A percentile compares a stretch with the other conserved stretches of the same genome.
Conservation (phyloP, 108 stramenopile genomes). For the Stephanodiscus minutulus region DNA sequence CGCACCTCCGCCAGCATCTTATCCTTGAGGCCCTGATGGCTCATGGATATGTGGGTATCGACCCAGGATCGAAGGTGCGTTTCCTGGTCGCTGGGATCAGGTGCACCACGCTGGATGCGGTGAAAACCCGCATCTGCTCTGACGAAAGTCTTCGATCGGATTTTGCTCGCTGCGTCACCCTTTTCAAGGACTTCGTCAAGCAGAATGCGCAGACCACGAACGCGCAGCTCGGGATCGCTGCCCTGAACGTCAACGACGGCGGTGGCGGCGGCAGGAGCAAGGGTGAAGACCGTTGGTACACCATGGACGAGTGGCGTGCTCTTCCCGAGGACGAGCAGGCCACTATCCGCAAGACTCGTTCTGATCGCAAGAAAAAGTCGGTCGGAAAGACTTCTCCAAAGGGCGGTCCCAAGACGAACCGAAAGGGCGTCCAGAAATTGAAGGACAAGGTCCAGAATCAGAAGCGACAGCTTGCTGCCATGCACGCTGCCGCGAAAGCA, state of each 20-base stretch:
- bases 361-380: background rate
- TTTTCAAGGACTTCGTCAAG: slow-evolving; percentile 23
- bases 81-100: background rate
- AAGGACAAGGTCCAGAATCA: background rate
- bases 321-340: background rate
- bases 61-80: background rate
- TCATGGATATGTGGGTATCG: slow-evolving; percentile 14
- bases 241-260: too few species aligned
- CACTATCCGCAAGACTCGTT: background rate
- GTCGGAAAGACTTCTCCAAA: background rate
- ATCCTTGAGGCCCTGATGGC: slow-evolving; percentile 5
- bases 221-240: background rate
- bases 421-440: slow-evolving; percentile 2
- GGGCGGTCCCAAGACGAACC: too few species aligned
- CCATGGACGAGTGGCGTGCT: too few species aligned
- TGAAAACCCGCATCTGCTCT: slow-evolving; percentile 4
- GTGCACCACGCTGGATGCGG: background rate
- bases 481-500: background rate
- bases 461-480: background rate
- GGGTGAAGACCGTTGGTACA: slow-evolving; percentile 11
- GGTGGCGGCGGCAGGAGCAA: background rate
- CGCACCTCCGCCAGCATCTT: slow-evolving; percentile 3
- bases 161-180: too few species aligned
- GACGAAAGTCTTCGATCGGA: background rate
- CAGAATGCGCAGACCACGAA: background rate